A percentile compares a stretch with the other conserved stretches of the same genome.
phyloP scores from a whole-genome alignment of 2,329 filamentous ascomycete genomes.

The Fusarium sp. region DNA sequence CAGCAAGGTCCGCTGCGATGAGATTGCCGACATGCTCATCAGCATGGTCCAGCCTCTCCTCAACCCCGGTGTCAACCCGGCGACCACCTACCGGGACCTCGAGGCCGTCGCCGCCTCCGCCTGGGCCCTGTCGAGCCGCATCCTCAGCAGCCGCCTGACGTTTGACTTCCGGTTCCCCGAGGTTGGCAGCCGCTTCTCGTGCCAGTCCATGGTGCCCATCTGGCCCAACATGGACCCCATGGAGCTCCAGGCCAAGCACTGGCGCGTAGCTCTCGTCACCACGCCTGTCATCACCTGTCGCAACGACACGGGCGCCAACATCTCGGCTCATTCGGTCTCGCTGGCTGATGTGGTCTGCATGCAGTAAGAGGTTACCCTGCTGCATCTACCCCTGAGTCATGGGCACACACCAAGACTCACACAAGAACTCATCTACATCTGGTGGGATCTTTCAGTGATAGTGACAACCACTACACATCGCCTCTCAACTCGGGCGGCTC shows the following conservation, averaged over 20 bases:
- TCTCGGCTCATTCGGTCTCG: constrained; percentile 58
- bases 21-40: constrained; percentile 56
- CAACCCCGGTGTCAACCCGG: constrained; percentile 49
- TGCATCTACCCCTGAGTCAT: not conserved
- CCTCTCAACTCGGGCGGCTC: constrained; percentile 5
- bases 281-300: constrained; percentile 67
- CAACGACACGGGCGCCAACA: constrained; percentile 61
- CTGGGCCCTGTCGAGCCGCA: constrained; percentile 60
- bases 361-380: constrained; percentile 46
- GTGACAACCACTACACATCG: constrained; percentile 12
- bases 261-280: constrained; percentile 64
- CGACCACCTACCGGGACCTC: constrained; percentile 57
- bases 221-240: constrained; percentile 56
- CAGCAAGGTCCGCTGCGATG: constrained; percentile 51
- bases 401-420: not conserved
- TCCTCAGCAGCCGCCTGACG: constrained; percentile 58
- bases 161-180: constrained; percentile 65
- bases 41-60: constrained; percentile 55
- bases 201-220: constrained; percentile 60
- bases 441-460: constrained; percentile 1
- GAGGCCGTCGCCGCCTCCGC: constrained; percentile 54
- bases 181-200: constrained; percentile 61
- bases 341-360: constrained; percentile 63
- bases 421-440: not conserved
- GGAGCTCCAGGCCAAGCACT: constrained; percentile 62